A percentile compares a stretch with the other conserved stretches of the same genome.
Evolutionary conservation across 2,329 filamentous ascomycete genomes (phyloP).

Genomic region (Zopfia rhizophila): DNA sequence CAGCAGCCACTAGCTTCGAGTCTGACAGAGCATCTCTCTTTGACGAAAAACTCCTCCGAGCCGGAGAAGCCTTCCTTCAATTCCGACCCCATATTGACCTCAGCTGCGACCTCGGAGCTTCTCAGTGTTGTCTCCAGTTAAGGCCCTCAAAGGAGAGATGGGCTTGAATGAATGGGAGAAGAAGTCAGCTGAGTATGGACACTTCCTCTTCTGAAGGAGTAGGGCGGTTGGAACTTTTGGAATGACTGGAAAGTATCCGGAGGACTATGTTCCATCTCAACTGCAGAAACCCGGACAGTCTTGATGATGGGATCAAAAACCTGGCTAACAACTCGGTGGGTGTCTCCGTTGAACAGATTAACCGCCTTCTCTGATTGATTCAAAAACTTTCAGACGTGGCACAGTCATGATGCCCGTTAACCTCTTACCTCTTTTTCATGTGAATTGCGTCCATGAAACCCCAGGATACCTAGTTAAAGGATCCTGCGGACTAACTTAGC

Average conservation of each 20-base stretch:
- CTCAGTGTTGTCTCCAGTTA: slow-evolving; percentile 50
- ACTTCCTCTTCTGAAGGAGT: slow-evolving; percentile 23
- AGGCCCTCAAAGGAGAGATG: slow-evolving; percentile 48
- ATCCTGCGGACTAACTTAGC: no score
- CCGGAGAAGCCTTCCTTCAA: slow-evolving; percentile 56
- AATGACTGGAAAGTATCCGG: slow-evolving; percentile 29
- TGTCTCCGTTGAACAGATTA: no score
- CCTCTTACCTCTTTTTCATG: no score
- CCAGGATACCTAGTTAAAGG: no score
- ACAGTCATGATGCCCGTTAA: no score
- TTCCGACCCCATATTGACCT: slow-evolving; percentile 56
- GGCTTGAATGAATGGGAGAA: slow-evolving; percentile 42
- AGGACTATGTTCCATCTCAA: slow-evolving; percentile 16
- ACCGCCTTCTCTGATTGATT: no score
- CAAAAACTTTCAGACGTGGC: no score
- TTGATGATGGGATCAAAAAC: no score
- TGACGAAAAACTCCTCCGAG: slow-evolving; percentile 54
- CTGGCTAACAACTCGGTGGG: no score
- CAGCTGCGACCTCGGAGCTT: slow-evolving; percentile 57
- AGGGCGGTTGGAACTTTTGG: slow-evolving; percentile 22
- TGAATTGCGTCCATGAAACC: no score
- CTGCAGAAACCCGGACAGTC: no score
- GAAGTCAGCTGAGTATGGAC: slow-evolving; percentile 37
- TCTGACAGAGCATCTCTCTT: slow-evolving; percentile 45
- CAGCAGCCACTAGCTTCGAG: slow-evolving; percentile 55